Evolutionary conservation across 495 filamentous ascomycete species (phyloP).

Genomic region (Aspergillus indologenus): DNA sequence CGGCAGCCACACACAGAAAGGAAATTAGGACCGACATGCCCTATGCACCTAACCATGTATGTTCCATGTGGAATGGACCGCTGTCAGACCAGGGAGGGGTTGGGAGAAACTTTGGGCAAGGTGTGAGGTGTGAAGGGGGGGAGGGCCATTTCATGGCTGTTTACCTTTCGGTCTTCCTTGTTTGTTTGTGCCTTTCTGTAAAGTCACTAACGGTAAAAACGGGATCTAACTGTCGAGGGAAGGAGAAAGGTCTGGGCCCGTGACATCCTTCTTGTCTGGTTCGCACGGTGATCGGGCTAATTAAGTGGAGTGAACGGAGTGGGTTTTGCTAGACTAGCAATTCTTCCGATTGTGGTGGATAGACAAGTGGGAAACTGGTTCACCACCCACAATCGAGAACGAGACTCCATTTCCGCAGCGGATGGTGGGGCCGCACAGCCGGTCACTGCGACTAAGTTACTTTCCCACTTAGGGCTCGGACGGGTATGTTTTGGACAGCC

Average conservation of each 20-base stretch:
- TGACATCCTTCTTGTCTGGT: background rate
- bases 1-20: background rate
- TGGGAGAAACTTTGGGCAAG: background rate
- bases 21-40: slow-evolving; percentile 7
- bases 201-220: background rate
- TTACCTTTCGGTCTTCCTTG: background rate
- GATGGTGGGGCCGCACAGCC: slow-evolving; percentile 38
- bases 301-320: background rate
- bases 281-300: background rate
- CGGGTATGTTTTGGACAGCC: background rate
- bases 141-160: background rate
- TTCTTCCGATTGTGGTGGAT: background rate
- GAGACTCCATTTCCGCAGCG: slow-evolving; percentile 19
- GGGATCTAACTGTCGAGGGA: background rate
- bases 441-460: slow-evolving; percentile 14
- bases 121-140: background rate
- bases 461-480: slow-evolving; percentile 18
- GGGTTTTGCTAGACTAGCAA: background rate
- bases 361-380: background rate
- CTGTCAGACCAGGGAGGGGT: background rate
- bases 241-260: background rate
- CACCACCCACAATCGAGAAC: slow-evolving; percentile 1
- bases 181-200: background rate
- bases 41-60: slow-evolving; percentile 2
- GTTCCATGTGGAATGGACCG: background rate